Evolutionary conservation across 2,329 filamentous ascomycete genomes (phyloP).

Genomic region (Geoglossum cookeanum): DNA sequence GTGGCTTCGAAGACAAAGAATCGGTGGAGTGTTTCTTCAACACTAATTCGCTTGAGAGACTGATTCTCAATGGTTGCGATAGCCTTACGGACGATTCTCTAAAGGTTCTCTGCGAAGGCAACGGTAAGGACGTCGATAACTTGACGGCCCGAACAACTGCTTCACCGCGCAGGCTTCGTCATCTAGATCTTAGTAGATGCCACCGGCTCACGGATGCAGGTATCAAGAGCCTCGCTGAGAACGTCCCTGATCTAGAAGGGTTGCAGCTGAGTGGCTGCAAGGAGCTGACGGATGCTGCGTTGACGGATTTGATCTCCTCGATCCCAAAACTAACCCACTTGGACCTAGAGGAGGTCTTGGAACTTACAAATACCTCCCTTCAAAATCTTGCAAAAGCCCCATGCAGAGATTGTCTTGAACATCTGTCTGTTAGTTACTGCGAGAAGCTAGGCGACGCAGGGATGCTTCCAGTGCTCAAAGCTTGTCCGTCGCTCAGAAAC

Average conservation of each 20-base stretch:
- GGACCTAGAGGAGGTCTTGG: slow-evolving; percentile 69
- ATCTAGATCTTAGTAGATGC: slow-evolving; percentile 73
- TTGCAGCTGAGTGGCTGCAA: slow-evolving; percentile 65
- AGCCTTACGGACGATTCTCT: slow-evolving; percentile 61
- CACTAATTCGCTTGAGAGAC: slow-evolving; percentile 63
- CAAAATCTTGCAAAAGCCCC: slow-evolving; percentile 58
- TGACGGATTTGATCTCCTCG: slow-evolving; percentile 55
- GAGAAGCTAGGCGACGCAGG: slow-evolving; percentile 68
- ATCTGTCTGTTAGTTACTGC: slow-evolving; percentile 80
- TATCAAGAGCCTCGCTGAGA: slow-evolving; percentile 49
- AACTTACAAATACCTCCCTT: slow-evolving; percentile 56
- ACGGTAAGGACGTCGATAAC: slow-evolving; percentile 59
- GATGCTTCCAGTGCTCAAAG: slow-evolving; percentile 64
- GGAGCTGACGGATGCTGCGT: slow-evolving; percentile 51
- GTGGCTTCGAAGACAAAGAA: slow-evolving; percentile 54
- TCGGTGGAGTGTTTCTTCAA: slow-evolving; percentile 59
- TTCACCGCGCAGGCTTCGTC: slow-evolving; percentile 56
- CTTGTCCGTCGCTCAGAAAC: slow-evolving; percentile 47
- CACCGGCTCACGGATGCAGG: slow-evolving; percentile 51
- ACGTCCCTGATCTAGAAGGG: slow-evolving; percentile 63
- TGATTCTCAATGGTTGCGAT: slow-evolving; percentile 62
- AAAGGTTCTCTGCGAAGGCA: slow-evolving; percentile 53
- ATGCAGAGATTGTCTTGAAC: slow-evolving; percentile 50
- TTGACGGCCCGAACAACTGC: slow-evolving; percentile 60
- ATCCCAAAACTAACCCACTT: slow-evolving; percentile 65